Evolutionary conservation across 2,329 filamentous ascomycete genomes (phyloP), one percentile per base, ranked within the genome.

Genomic region (Aspergillus terreus): DNA sequence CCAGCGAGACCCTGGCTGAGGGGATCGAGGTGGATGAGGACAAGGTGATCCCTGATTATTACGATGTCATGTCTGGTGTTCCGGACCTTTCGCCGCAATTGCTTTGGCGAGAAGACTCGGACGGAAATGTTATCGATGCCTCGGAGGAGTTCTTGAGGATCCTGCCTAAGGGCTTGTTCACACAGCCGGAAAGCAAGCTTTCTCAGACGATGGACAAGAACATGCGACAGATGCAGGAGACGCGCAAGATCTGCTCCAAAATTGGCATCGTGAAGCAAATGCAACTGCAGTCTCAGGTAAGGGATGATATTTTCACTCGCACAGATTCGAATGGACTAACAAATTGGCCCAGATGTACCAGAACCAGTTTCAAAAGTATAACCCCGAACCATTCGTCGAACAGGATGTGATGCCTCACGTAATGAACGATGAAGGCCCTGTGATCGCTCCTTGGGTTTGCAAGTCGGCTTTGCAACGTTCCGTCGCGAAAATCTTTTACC

Each of bases 251-350:
- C 27, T 95, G 91, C 63, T 91, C 91, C 10, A 99, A 97, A 74
- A 96, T 99, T 68, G 87, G 90, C 45, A 90, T 99, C 55, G 94
- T 99, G 68, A 99, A 97, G 76, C 94, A 99, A 75, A 99, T 99
- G 94, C 94, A 99, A 73, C 84, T 97, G 49, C 94, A 99, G 70
- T 90, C 91, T 47, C 94, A 96, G 82, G 89, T 90, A 82, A 3
- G 11, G 76, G 64, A 6, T 45, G 64, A 6, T 45, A 33, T 6
- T 27, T 52, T n/a, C 11, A 15, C 38, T n/a, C 23, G 3, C 11
- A 10, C n/a, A 9, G 7, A 9, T n/a, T n/a, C 2, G 11, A 14
- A 25, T 40, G 14, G 30, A 4, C 38, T 48, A 27, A 33, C 57
- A 59, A 49, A 32, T 2, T 43, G 12, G n/a, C 12, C 15, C 61